Evolutionary conservation across 495 filamentous ascomycete genomes (phyloP), one percentile per base, ranked within the genome.

Genomic region (Neurospora africana): DNA sequence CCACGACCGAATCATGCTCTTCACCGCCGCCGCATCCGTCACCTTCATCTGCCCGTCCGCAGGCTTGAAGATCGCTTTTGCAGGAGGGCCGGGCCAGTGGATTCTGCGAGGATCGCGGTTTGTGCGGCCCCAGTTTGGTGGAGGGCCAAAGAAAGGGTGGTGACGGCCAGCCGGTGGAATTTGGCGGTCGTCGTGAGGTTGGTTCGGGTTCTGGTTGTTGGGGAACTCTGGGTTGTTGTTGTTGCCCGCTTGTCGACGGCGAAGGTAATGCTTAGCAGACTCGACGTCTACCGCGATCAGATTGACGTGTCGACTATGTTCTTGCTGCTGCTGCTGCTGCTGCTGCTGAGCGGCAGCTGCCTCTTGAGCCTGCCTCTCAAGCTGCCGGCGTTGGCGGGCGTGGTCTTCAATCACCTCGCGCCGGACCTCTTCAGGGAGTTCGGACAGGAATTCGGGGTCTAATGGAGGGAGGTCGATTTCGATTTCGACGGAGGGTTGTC

Each of bases 341-440:
- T 61, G 53, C 53, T 58, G 2, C 47, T 15, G 10, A 58, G 53
- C 15, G 9, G 53, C 27, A 7, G 53, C 53, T 19, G 53, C 15
- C 53, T 33, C 53, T 65, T 33, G 79, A 17, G 78, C 72, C 38
- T 74, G 76, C n/a, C 79, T 79, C 5, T 78, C 79, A 13, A 89
- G 82, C 11, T 85, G 87, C 0, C 84, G 81, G 19, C 88, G 88
- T 13, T 85, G 84, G 53, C 53, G 53, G 53, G 53, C 27, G 72
- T 92, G 89, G 75, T 97, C 90, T 7, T 86, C 89, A 10, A 97
- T 78, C 17, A 97, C 85, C 82, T 97, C 94, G 27, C 80, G 80
- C 40, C 92, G 89, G 68, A 97, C 86, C 69, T 97, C 92, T 70
- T 91, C 89, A 0, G 94, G 94, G 0, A 97, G 82, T 27, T 93